Evolutionary conservation across 148 eudicot species (phyloP).

Genomic region (Simmondsia chinensis): DNA sequence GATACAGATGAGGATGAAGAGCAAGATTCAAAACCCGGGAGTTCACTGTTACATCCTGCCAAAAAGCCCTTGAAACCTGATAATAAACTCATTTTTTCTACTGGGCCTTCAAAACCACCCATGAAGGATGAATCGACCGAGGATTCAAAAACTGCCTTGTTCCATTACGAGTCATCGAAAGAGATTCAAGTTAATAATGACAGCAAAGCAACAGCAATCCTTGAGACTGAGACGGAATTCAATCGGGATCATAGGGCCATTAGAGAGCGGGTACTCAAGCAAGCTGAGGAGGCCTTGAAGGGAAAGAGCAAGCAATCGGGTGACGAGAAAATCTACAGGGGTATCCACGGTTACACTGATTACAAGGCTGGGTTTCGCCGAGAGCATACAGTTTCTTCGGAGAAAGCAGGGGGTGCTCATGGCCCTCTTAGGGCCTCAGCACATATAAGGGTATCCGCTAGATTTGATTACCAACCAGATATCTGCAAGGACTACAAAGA

Average conservation of each 20-base stretch:
- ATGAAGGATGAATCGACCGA: slow-evolving; percentile 22
- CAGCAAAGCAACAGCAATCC: slow-evolving; percentile 84
- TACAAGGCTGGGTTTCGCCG: slow-evolving; percentile 91
- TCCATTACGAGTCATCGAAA: slow-evolving; percentile 75
- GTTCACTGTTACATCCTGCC: slow-evolving; percentile 21
- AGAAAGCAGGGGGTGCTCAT: slow-evolving; percentile 91
- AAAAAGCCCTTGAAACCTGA: slow-evolving; percentile 38
- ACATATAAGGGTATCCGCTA: slow-evolving; percentile 80
- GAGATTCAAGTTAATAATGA: slow-evolving; percentile 72
- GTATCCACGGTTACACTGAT: slow-evolving; percentile 77
- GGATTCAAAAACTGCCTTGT: slow-evolving; percentile 26
- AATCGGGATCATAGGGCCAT: slow-evolving; percentile 76
- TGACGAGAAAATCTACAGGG: slow-evolving; percentile 71
- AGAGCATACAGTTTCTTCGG: slow-evolving; percentile 77
- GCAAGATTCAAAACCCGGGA: slow-evolving; percentile 28
- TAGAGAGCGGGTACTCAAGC: slow-evolving; percentile 73
- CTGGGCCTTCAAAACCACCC: slow-evolving; percentile 34
- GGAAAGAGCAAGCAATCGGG: slow-evolving; percentile 41
- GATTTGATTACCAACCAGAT: slow-evolving; percentile 95
- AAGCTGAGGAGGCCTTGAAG: slow-evolving; percentile 62
- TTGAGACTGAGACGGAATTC: slow-evolving; percentile 88
- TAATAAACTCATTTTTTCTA: slow-evolving; percentile 55
- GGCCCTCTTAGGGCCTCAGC: slow-evolving; percentile 97
- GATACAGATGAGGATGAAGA: slow-evolving; percentile 35
- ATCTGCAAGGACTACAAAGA: slow-evolving; percentile 94